phyloP scores from a whole-genome alignment of 257 asterid species.

The Scutellaria galericulata region DNA sequence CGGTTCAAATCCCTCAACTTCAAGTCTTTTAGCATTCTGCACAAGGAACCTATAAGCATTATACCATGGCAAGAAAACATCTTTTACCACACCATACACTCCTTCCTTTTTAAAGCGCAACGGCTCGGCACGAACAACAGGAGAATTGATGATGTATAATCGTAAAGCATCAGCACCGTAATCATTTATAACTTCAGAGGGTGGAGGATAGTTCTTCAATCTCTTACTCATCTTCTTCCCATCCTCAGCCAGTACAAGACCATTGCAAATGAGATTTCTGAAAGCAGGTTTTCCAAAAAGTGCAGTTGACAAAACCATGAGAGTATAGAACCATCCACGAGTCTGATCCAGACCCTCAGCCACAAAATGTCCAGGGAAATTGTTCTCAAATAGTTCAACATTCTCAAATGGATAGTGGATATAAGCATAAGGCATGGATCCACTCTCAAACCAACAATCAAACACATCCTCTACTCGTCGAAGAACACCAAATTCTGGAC shows the following conservation, averaged over 20 bases:
- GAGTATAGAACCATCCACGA: conserved; percentile 99
- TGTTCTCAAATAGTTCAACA: conserved; percentile 80
- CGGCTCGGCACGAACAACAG: conserved; percentile 99
- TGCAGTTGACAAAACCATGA: conserved; percentile 98
- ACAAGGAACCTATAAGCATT: conserved; percentile 98
- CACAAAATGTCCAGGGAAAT: conserved; percentile 98
- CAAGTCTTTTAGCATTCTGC: conserved; percentile 94
- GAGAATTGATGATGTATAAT: conserved; percentile 91
- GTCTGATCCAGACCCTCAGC: conserved; percentile 99
- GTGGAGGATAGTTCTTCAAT: conserved; percentile 94
- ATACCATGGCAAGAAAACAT: conserved; percentile 97
- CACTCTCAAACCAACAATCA: conserved; percentile 99
- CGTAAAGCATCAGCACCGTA: conserved; percentile 98
- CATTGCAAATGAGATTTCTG: conserved; percentile 95
- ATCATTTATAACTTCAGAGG: conserved; percentile 85
- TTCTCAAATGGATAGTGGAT: conserved; percentile 98
- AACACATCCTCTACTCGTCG: conserved; percentile 96
- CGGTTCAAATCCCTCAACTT: conserved; percentile 83
- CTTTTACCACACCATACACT: conserved; percentile 85
- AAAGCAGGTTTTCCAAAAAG: conserved; percentile 96
- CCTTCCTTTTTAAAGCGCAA: conserved; percentile 94
- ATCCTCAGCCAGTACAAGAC: conserved; percentile 96
- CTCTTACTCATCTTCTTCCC: conserved; percentile 99
- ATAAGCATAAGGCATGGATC: conserved; percentile 99
- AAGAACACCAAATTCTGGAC: conserved; percentile 83